Evolutionary conservation across 169 alveolate species (phyloP), one percentile per base, ranked within the genome.

Genomic region (Fabrea salina): DNA sequence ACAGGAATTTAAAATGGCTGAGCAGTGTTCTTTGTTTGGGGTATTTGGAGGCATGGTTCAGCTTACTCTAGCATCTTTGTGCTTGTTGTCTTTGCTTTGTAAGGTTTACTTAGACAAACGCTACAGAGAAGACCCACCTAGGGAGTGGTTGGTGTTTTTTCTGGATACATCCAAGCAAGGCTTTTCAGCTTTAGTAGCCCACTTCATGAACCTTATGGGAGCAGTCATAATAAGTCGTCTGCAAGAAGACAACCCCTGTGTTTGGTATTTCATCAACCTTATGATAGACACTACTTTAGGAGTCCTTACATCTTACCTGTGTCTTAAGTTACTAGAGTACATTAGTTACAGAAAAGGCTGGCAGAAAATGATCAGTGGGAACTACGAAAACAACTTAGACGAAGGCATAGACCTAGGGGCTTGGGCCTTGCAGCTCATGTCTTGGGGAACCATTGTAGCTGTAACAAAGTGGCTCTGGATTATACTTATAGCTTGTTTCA

Each of bases 231-330:
- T 86, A 3, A 58, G 68, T 2, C 61, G 71, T 37, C 51, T 83
- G 37, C 82, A 75, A 35, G 70, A 56, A 30, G 56, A 51, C 5
- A 90, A 84, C 77, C 84, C 77, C 56, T 90, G 95, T 35, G 64
- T 77, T 7, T 84, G 92, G 84, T 90, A 90, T 82, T 90, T 90
- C 68, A 77, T 90, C 50, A 90, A 86, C 58, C 56, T 90, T 19
- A 54, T 64, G 19, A 64, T 84, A 74, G 94, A 87, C 64, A 74
- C 86, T 25, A 59, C 88, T 13, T 37, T 86, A 13, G 94, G 94
- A 43, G 75, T 82, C 32, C 37, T 57, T 6, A 19, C 84, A n/a
- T 82, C 91, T 49, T 84, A 59, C 51, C 2, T 51, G 4, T 78
- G 80, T 41, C 59, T 83, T 32, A 61, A 47, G 50, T 30, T 76